Conservation (phyloP, 2,329 filamentous ascomycete species). For the Dactylellina drechsleri region DNA sequence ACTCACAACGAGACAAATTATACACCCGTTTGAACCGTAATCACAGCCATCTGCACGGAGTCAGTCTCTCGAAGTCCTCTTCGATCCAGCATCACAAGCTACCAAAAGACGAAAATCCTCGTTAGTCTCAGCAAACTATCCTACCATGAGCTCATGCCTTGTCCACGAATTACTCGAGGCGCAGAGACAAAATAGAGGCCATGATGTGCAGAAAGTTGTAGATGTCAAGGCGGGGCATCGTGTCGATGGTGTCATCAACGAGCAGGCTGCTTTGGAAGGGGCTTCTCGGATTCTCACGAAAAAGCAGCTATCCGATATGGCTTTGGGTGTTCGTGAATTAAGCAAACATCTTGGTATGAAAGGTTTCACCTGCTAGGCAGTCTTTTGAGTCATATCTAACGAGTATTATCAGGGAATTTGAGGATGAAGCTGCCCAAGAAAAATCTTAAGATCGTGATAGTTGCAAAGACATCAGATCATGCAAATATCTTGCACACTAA, state of each 20-base stretch:
- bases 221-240: conserved; percentile 31
- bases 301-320: conserved; percentile 95
- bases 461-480: conserved; percentile 92
- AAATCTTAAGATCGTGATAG: conserved; percentile 82
- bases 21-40: background rate
- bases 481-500: conserved; percentile 80
- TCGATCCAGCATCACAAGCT: conserved; percentile 68
- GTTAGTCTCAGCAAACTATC: conserved; percentile 67
- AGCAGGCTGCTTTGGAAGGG: conserved; percentile 64
- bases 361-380: conserved; percentile 69
- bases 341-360: conserved; percentile 81
- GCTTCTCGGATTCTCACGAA: conserved; percentile 84
- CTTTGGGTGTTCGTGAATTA: conserved; percentile 90
- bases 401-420: conserved; percentile 59
- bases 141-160: conserved; percentile 67
- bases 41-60: conserved; percentile 24
- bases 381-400: conserved; percentile 13
- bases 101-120: conserved; percentile 74
- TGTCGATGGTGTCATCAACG: conserved; percentile 56
- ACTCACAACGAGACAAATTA: background rate
- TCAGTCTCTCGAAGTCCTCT: conserved; percentile 66
- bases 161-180: conserved; percentile 73
- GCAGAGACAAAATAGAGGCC: conserved; percentile 63
- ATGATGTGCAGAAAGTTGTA: conserved; percentile 61
- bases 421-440: conserved; percentile 79